phyloP scores from a whole-genome alignment of 305 asterid genomes.

The Petunia hybrid region DNA sequence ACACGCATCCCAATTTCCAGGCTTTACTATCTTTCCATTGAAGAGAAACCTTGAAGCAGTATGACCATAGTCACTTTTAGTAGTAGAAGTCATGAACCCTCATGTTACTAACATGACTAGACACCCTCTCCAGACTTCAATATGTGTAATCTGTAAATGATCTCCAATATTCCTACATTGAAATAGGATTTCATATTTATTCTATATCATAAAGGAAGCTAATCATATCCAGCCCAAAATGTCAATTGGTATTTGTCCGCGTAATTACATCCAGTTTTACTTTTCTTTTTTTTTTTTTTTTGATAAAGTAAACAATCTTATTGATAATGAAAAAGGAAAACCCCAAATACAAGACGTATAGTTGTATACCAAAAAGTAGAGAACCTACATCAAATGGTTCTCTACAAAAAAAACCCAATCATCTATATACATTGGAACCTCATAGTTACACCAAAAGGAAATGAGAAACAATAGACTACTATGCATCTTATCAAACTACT shows the following conservation, averaged over 20 bases:
- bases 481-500: too few species aligned
- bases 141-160: slow-evolving; percentile 21
- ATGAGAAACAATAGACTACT: too few species aligned
- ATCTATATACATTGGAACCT: too few species aligned
- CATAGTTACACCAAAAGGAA: too few species aligned
- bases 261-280: not conserved
- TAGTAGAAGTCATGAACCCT: slow-evolving; percentile 15
- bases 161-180: not conserved
- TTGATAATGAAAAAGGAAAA: too few species aligned
- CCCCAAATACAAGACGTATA: too few species aligned
- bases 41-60: not conserved
- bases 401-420: too few species aligned
- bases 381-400: too few species aligned
- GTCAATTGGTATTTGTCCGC: not conserved
- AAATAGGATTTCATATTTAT: not conserved
- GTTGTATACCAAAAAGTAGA: too few species aligned
- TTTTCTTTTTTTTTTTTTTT: too few species aligned
- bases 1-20: not conserved
- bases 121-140: not conserved
- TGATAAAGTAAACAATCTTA: too few species aligned
- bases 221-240: not conserved
- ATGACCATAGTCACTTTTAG: not conserved
- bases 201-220: not conserved
- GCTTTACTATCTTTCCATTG: not conserved
- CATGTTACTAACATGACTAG: slow-evolving; percentile 11